Conservation (phyloP, 495 filamentous ascomycete species). For the Daldinia vernicosa region DNA sequence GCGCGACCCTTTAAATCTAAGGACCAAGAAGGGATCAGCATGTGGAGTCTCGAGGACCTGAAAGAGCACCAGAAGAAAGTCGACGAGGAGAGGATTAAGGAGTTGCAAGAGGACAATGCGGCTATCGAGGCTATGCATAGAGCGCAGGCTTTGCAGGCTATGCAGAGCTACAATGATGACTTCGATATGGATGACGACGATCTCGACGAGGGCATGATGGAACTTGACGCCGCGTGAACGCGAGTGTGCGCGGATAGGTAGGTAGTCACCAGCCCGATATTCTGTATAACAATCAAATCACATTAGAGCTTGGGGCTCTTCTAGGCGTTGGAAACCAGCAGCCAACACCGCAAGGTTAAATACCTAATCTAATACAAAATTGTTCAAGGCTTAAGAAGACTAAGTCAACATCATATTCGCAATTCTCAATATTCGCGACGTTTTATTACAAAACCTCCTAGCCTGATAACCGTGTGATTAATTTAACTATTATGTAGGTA, state of each 20-base stretch:
- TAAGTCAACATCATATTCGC: background rate
- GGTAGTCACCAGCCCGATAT: background rate
- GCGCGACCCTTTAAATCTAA: constrained; percentile 83
- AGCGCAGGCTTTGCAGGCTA: constrained; percentile 33
- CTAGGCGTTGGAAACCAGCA: constrained; percentile 2
- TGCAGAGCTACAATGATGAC: constrained; percentile 52
- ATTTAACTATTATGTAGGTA: constrained; percentile 3
- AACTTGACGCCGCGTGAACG: constrained; percentile 54
- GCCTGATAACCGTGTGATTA: background rate
- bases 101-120: constrained; percentile 46
- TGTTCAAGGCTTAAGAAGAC: background rate
- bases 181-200: constrained; percentile 67
- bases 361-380: background rate
- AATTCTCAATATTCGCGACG: background rate
- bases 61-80: constrained; percentile 78
- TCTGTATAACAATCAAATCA: constrained; percentile 14
- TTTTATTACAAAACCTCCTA: constrained; percentile 27
- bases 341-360: background rate
- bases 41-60: constrained; percentile 85
- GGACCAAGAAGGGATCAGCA: constrained; percentile 90
- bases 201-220: constrained; percentile 72
- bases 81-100: constrained; percentile 66
- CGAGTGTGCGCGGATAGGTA: background rate
- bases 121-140: constrained; percentile 29
- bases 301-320: constrained; percentile 4